Evolutionary conservation across 495 filamentous ascomycete species (phyloP).

Genomic region (Rusavskia elegans): DNA sequence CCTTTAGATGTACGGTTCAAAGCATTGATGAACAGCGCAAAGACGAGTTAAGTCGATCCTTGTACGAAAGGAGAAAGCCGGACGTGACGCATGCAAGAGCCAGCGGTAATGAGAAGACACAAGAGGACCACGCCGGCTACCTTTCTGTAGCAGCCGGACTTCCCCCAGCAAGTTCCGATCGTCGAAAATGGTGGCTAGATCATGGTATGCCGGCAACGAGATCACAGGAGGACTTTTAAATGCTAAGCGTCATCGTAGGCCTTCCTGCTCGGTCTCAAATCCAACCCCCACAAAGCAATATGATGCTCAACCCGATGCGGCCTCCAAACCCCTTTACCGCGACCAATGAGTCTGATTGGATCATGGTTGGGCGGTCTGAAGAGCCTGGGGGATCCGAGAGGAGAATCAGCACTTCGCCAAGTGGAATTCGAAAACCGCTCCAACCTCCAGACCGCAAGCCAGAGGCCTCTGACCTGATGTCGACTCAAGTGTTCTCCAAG

Average conservation of each 20-base stretch:
- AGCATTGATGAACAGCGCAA: constrained; percentile 60
- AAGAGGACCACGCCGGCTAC: constrained; percentile 60
- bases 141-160: constrained; percentile 64
- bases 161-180: constrained; percentile 80
- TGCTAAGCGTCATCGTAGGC: constrained; percentile 23
- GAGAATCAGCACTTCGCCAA: background rate
- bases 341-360: constrained; percentile 64
- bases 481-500: no score
- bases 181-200: constrained; percentile 88
- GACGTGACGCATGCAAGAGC: constrained; percentile 34
- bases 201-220: constrained; percentile 33
- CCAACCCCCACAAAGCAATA: constrained; percentile 41
- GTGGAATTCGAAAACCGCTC: background rate
- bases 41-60: constrained; percentile 47
- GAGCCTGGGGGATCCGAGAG: background rate
- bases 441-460: no score
- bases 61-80: constrained; percentile 53
- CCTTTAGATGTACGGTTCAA: constrained; percentile 67
- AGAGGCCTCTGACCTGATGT: no score
- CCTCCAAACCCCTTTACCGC: constrained; percentile 67
- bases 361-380: constrained; percentile 18
- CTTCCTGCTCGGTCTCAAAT: constrained; percentile 59
- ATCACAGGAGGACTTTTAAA: background rate
- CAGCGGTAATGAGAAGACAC: constrained; percentile 34
- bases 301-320: constrained; percentile 52